Conservation (phyloP, 148 eudicot species). For the Mesembryanthemum crystallinum region DNA sequence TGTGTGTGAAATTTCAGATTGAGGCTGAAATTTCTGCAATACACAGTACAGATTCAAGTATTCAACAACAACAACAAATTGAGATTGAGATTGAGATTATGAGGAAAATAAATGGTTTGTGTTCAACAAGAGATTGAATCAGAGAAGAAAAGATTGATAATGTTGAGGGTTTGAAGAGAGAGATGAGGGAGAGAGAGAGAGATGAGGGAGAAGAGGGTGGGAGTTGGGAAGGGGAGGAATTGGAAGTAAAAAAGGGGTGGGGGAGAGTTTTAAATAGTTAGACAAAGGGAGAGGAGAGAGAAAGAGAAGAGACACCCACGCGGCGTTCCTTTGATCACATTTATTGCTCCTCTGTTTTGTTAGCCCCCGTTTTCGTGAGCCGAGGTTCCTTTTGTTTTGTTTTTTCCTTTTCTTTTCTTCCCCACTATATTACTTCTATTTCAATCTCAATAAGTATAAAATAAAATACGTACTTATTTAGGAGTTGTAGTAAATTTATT, state of each 20-base stretch:
- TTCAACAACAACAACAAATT: too few relatives aligned
- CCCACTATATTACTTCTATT: background rate
- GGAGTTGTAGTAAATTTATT: too few relatives aligned
- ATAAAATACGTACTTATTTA: too few relatives aligned
- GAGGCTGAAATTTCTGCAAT: background rate
- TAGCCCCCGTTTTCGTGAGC: conserved; percentile 29
- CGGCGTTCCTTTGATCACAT: conserved; percentile 35
- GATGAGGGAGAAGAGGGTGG: background rate
- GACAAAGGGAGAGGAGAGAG: background rate
- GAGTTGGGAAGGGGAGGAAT: background rate
- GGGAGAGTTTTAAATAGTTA: conserved; percentile 25
- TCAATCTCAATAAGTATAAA: too few relatives aligned
- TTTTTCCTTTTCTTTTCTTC: too few relatives aligned
- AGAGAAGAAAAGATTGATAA: too few relatives aligned
- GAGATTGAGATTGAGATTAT: too few relatives aligned
- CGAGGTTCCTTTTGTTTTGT: conserved; percentile 7
- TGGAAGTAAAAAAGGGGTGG: background rate
- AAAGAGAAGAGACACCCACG: conserved; percentile 24
- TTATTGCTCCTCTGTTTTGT: conserved; percentile 26
- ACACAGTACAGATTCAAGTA: too few relatives aligned
- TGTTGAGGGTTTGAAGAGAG: background rate
- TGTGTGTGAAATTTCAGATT: background rate
- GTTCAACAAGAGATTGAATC: too few relatives aligned
- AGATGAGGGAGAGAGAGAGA: background rate
- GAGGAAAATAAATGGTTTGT: too few relatives aligned